Evolutionary conservation across 192 early-diverging fungal genomes (phyloP).

Genomic region (Lobosporangium transversale): DNA sequence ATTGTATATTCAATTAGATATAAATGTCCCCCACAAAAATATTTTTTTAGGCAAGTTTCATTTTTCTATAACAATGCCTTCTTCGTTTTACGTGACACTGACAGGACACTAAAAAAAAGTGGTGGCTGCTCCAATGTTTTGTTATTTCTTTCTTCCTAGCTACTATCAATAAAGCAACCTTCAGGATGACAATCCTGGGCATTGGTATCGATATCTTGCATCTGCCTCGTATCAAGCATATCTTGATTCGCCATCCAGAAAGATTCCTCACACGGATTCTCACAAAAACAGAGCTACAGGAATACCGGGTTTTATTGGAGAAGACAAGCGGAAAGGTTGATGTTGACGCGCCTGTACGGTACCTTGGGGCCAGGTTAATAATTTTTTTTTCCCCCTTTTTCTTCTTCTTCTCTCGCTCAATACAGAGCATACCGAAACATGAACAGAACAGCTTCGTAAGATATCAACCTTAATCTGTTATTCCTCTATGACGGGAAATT

Average conservation of each 20-base stretch:
- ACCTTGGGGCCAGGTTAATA: conserved; percentile 36
- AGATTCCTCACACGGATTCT: conserved; percentile 72
- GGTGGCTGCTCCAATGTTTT: not conserved
- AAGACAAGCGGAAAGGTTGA: not conserved
- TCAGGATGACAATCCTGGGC: conserved; percentile 71
- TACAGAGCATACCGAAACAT: too few relatives aligned
- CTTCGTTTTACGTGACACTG: too few relatives aligned
- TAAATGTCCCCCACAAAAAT: too few relatives aligned
- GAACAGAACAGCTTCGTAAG: not conserved
- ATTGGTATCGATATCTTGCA: conserved; percentile 84
- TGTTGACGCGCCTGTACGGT: conserved; percentile 9
- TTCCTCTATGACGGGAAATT: not conserved
- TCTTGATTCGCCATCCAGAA: conserved; percentile 61
- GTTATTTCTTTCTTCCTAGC: conserved; percentile 5
- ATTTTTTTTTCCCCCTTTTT: too few relatives aligned
- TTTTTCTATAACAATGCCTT: too few relatives aligned
- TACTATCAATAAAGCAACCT: not conserved
- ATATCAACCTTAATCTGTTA: not conserved
- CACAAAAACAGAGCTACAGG: conserved; percentile 47
- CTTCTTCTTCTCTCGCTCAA: too few relatives aligned
- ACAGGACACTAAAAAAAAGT: not conserved
- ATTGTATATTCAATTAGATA: too few relatives aligned
- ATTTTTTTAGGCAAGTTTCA: too few relatives aligned
- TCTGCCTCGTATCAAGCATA: conserved; percentile 65
- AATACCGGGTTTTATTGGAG: conserved; percentile 28